Conservation (phyloP, 78 protist species). For the Chrysochromulina parva region DNA sequence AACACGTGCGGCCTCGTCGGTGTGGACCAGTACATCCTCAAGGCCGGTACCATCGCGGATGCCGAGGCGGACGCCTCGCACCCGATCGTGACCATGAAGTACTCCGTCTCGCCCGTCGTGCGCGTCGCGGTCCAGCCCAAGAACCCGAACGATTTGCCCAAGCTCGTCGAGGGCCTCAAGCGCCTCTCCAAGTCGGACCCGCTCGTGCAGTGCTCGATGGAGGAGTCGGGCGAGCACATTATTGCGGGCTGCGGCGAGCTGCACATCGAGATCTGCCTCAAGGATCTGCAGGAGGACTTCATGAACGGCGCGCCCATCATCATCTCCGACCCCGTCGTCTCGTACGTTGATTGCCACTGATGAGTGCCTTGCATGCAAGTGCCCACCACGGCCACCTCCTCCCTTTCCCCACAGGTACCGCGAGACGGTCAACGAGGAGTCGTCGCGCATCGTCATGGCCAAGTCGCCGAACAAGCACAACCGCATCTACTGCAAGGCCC, state of each 20-base stretch:
- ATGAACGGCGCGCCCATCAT: conserved; percentile 81
- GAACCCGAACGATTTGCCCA: conserved; percentile 96
- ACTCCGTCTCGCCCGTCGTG: conserved; percentile 99
- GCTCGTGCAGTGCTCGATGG: conserved; percentile 81
- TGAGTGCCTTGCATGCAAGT: too few species aligned
- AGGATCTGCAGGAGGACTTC: conserved; percentile 96
- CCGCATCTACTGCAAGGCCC: conserved; percentile 92
- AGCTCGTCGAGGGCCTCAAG: conserved; percentile 98
- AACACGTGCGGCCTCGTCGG: conserved; percentile 97
- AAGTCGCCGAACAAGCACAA: conserved; percentile 99
- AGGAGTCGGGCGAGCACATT: conserved; percentile 98
- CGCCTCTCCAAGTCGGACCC: conserved; percentile 96
- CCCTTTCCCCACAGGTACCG: too few species aligned
- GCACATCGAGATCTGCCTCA: conserved; percentile 97
- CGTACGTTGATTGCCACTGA: conserved; percentile 96
- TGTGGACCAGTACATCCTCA: conserved; percentile 97
- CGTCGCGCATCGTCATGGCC: conserved; percentile 73
- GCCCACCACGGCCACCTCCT: too few species aligned
- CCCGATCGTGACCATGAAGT: conserved; percentile 95
- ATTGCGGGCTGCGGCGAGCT: conserved; percentile 99
- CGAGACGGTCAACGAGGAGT: conserved; percentile 80
- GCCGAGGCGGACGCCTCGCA: conserved; percentile 79
- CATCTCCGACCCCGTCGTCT: conserved; percentile 97
- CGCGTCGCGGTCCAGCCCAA: conserved; percentile 98
- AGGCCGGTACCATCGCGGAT: conserved; percentile 97